A percentile compares a stretch with the other conserved stretches of the same genome.
These are phyloP conservation scores for Auricularia sp. DNA, from an alignment of 768 basidiomycete genomes.

Conservation along the genomic window DNA sequence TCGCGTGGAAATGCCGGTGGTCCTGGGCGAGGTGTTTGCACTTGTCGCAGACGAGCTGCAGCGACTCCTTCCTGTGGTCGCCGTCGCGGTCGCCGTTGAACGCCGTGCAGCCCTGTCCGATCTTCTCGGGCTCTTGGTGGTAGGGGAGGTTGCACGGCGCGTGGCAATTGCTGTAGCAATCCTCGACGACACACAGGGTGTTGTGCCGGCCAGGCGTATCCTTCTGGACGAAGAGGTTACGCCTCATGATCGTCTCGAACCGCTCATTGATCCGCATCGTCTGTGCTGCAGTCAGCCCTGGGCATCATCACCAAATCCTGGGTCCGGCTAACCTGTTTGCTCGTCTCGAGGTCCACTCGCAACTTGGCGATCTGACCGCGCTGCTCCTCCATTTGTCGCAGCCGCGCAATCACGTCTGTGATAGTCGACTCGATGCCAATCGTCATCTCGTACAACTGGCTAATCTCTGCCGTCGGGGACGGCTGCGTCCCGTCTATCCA, in stretches of 20 bases:
- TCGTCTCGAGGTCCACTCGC: not conserved
- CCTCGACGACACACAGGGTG: not conserved
- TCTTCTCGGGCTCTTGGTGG: not conserved
- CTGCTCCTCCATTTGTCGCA: not conserved
- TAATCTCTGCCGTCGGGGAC: not conserved
- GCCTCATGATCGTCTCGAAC: not conserved
- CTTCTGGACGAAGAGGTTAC: not conserved
- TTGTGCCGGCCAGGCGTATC: not conserved
- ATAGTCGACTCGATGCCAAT: not conserved
- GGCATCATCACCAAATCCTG: not conserved
- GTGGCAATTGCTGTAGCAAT: not conserved
- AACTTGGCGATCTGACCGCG: not conserved
- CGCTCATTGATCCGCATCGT: not conserved
- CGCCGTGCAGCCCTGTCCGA: not conserved
- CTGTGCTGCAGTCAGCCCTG: not conserved
- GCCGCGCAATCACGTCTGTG: not conserved
- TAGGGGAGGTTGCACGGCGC: not conserved
- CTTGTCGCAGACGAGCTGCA: not conserved
- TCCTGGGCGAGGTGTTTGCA: slow-evolving; percentile 12
- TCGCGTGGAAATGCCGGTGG: slow-evolving; percentile 13
- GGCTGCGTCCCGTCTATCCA: not conserved
- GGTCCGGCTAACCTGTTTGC: not conserved
- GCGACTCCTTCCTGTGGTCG: not conserved
- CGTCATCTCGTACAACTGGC: not conserved
- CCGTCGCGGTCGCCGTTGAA: not conserved